Evolutionary conservation across 352 stramenopile species (phyloP), one percentile per base, ranked within the genome.

Genomic region (Globisporangium paddicum): DNA sequence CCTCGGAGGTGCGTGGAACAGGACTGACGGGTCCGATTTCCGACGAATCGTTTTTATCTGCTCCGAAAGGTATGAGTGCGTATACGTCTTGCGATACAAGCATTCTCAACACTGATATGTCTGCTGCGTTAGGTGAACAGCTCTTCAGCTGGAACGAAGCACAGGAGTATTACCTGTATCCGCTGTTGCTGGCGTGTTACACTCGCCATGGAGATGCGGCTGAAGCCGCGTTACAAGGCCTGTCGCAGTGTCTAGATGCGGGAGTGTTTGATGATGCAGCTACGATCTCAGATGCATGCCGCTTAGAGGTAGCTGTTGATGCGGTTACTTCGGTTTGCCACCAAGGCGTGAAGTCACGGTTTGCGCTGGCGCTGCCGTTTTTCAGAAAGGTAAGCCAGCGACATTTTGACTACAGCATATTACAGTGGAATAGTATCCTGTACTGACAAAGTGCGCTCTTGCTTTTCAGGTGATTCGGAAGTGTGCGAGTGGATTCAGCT

Each of bases 141-240:
- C n/a, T 13, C 6, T 51, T 55, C 21, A 47, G 30, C 34, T 64
- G 57, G 55, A 42, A 60, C 38, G 56, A 65, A 30, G 35, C 67
- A 10, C 54, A 80, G 2, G 82, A 89, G 32, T 88, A 89, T 32
- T 92, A 90, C 60, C 67, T 93, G 50, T 95, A 82, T 50, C 82
- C 82, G 35, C 52, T 93, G n/a, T 56, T 95, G 13, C 34, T 92
- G 11, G 79, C 82, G 4, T 93, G 84, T 59, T 90, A 90, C 61
- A 91, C 73, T 46, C 73, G 84, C 7, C 84, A 94, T 35, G 82
- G 82, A 46, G 73, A 63, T 40, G 71, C 76, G 0, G 82, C 86
- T 11, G 68, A 81, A 28, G 63, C 62, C 4, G 77, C 86, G 5
- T 58, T 93, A 19, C 56, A 66, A 26, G 69, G 63, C 8, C 54